A percentile compares a stretch with the other conserved stretches of the same genome.
Evolutionary conservation across 2,329 filamentous ascomycete genomes (phyloP).

Genomic region (Trichoderma cornu-damae): DNA sequence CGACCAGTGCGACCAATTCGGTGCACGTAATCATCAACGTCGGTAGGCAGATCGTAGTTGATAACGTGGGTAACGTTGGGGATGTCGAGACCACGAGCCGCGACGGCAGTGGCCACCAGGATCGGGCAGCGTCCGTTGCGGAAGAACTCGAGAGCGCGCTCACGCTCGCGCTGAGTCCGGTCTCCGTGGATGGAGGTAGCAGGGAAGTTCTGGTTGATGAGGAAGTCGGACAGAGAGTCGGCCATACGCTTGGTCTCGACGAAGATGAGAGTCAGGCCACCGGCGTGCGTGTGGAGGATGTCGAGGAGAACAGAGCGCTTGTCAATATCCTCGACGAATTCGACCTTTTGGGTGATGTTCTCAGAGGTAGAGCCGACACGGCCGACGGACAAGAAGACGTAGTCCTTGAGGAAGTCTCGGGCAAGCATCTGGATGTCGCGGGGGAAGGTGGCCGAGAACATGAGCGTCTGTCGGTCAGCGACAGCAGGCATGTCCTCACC

Average conservation of each 20-base stretch:
- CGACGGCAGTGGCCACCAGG: constrained; percentile 92
- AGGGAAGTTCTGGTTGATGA: constrained; percentile 98
- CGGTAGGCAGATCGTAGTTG: constrained; percentile 98
- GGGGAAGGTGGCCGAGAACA: constrained; percentile 99
- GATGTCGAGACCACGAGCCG: constrained; percentile 86
- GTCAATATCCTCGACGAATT: constrained; percentile 94
- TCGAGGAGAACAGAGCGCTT: constrained; percentile 97
- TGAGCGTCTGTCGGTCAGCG: constrained; percentile 86
- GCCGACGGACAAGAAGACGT: constrained; percentile 97
- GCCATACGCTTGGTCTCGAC: constrained; percentile 99
- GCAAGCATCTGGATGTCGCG: constrained; percentile 99
- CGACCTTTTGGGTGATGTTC: constrained; percentile 98
- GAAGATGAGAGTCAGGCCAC: constrained; percentile 90
- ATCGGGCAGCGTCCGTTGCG: constrained; percentile 93
- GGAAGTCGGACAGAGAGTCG: constrained; percentile 92
- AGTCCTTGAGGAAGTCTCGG: constrained; percentile 97
- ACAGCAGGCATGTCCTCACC: constrained; percentile 94
- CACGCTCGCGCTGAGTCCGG: constrained; percentile 97
- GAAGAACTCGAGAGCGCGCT: constrained; percentile 96
- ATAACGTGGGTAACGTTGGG: constrained; percentile 95
- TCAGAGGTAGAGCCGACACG: constrained; percentile 99
- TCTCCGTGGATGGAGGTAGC: constrained; percentile 98
- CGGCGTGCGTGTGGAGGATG: constrained; percentile 90
- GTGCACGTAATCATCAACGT: constrained; percentile 98
- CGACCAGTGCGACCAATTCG: constrained; percentile 99